phyloP scores from a whole-genome alignment of 306 rosid species.

The Astragalus membranaceus region DNA sequence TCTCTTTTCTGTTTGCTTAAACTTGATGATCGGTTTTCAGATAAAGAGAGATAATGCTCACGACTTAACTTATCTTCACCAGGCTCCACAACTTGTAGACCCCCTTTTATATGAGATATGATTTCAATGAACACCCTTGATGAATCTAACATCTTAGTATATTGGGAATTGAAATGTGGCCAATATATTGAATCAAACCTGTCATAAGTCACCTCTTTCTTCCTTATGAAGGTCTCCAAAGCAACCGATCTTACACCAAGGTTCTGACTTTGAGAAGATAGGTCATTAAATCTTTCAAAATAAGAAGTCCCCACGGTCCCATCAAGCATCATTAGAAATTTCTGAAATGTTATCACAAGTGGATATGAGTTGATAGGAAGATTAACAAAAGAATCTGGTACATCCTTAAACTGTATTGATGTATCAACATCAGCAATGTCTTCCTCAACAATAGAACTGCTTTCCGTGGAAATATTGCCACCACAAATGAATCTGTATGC shows the following conservation, averaged over 20 bases:
- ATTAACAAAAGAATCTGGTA: slow-evolving; percentile 52
- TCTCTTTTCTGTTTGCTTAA: slow-evolving; percentile 40
- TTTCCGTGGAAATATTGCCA: slow-evolving; percentile 8
- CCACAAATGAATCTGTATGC: slow-evolving; percentile 40
- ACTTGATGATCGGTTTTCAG: slow-evolving; percentile 40
- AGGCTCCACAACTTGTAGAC: slow-evolving; percentile 29
- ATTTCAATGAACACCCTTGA: slow-evolving; percentile 65
- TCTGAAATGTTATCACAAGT: slow-evolving; percentile 72
- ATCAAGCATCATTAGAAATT: slow-evolving; percentile 82
- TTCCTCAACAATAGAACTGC: slow-evolving; percentile 18
- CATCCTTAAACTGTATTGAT: slow-evolving; percentile 35
- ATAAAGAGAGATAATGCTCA: slow-evolving; percentile 40
- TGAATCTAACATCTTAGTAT: slow-evolving; percentile 52
- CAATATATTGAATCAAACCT: slow-evolving; percentile 55
- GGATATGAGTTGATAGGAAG: slow-evolving; percentile 49
- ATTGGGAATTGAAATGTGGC: slow-evolving; percentile 55
- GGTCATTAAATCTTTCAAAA: slow-evolving; percentile 52
- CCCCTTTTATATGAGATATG: slow-evolving; percentile 72
- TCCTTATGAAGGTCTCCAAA: slow-evolving; percentile 44
- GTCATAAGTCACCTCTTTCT: slow-evolving; percentile 62
- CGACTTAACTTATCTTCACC: slow-evolving; percentile 38
- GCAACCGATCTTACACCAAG: slow-evolving; percentile 39
- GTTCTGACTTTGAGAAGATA: slow-evolving; percentile 9
- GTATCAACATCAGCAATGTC: slow-evolving; percentile 50
- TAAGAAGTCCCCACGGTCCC: slow-evolving; percentile 61